Base-by-base conservation (phyloP, 1,284 basidiomycete genomes). In the Lentinula novae-zelandiae region DNA sequence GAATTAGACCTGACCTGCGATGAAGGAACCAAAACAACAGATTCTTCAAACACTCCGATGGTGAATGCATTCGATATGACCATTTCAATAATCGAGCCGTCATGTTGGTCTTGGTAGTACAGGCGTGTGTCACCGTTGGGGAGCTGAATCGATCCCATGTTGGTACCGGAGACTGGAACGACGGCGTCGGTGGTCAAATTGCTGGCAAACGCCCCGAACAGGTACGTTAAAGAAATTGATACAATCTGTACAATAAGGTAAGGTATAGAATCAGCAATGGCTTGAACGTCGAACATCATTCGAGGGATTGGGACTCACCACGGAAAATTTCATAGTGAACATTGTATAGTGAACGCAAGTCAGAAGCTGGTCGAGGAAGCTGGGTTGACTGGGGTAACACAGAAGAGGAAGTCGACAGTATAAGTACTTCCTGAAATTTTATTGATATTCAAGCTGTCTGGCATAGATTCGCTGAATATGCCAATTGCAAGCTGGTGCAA, bases 91-190 rank as follows among this genome's bases (percentile, higher is more conserved):
- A 60, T 53, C 8, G 33, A 31, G 5, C 52, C 52, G 10, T 31
- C 27, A 9, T 39, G 39, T 5, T 13, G 10, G 31, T 53, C 52
- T 38, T 60, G 52, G 27, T 44, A 54, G 52, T 48, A 60, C 15
- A 60, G n/a, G 5, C 58, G 58, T 12, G 58, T 60, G n/a, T 60
- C 58, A 8, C 58, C 58, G 15, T 36, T 54, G 60, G 53, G 20
- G 7, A 54, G 38, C 13, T 20, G 20, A 3, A 42, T 13, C 4
- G 38, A 38, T 15, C 53, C 53, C 53, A 42, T 42, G 39, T 54
- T 40, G 39, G 17, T 54, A 20, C 53, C 53, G 42, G 53, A 42
- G n/a, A 54, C 20, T 12, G 53, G 39, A 13, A 54, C 36, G n/a
- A 42, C 22, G 22, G 38, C 33, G n/a, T 42, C 36, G 12, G 51